Percentiles rank a stretch among this genome's conserved stretches.
Evolutionary conservation across 345 rosid species (phyloP).

Genomic region (Boechera divaricarpa): DNA sequence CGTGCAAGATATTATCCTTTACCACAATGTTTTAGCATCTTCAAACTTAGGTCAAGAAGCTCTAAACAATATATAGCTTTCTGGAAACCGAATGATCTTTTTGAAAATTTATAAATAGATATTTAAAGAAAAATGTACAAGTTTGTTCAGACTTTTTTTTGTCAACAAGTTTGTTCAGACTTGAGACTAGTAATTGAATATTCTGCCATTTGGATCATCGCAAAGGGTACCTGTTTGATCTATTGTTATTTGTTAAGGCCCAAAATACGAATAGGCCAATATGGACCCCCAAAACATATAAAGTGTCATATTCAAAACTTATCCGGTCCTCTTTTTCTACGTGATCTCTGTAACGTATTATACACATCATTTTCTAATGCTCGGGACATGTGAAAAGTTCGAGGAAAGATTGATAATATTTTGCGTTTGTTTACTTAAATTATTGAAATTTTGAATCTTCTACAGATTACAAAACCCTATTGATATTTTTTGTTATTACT

Average conservation of each 20-base stretch:
- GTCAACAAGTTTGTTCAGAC: too few relatives aligned
- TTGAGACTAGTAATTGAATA: not conserved
- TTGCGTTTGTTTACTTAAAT: not conserved
- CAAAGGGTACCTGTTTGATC: not conserved
- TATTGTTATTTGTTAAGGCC: constrained; percentile 1
- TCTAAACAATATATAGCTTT: too few relatives aligned
- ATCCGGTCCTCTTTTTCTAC: not conserved
- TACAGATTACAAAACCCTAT: not conserved
- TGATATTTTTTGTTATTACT: too few relatives aligned
- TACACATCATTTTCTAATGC: not conserved
- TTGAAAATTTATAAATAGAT: too few relatives aligned
- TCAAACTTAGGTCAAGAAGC: too few relatives aligned
- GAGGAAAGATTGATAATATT: too few relatives aligned
- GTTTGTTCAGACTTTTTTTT: not conserved
- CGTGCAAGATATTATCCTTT: too few relatives aligned
- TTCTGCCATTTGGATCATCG: not conserved
- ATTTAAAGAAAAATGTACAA: not conserved
- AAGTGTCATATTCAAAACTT: not conserved
- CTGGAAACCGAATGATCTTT: too few relatives aligned
- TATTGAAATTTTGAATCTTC: not conserved
- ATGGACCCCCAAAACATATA: not conserved
- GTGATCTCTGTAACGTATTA: not conserved
- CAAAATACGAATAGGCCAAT: not conserved
- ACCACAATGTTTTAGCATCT: too few relatives aligned
- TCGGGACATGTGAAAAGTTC: not conserved